These are phyloP conservation scores for Rhizophagus sp. DNA, from an alignment of 192 early-diverging fungal species.

Conservation along the genomic window DNA sequence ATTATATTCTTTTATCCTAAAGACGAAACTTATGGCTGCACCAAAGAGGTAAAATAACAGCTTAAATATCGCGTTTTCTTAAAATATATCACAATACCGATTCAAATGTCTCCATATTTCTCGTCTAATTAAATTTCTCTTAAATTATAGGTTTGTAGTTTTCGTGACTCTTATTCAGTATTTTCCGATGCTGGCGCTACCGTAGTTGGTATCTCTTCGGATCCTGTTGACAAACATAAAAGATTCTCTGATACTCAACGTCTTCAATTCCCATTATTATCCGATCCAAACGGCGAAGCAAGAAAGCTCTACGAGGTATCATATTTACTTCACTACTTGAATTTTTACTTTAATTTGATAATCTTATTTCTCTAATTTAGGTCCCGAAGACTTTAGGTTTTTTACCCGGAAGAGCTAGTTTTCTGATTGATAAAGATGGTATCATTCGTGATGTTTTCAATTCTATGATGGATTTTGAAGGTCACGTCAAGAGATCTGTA, in stretches of 20 bases:
- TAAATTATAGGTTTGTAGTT: constrained; percentile 38
- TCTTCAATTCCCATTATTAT: constrained; percentile 37
- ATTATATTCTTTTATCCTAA: constrained; percentile 48
- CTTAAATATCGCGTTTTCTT: too few species aligned
- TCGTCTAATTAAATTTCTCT: background rate
- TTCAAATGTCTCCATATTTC: background rate
- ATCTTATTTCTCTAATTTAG: background rate
- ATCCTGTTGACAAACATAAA: constrained; percentile 37
- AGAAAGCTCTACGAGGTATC: constrained; percentile 35
- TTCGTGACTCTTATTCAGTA: constrained; percentile 41
- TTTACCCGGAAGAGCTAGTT: constrained; percentile 39
- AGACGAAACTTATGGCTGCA: constrained; percentile 39
- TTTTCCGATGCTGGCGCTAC: constrained; percentile 37
- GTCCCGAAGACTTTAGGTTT: constrained; percentile 31
- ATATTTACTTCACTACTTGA: background rate
- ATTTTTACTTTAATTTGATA: background rate
- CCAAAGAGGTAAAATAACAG: constrained; percentile 34
- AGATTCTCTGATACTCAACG: constrained; percentile 30
- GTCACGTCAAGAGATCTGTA: constrained; percentile 37
- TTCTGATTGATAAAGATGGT: constrained; percentile 41
- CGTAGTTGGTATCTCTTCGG: constrained; percentile 41
- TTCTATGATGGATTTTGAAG: constrained; percentile 34
- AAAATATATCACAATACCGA: too few species aligned
- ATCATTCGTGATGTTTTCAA: constrained; percentile 39
- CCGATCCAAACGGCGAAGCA: constrained; percentile 36